Conservation (phyloP, 805 yeast species). For the Myxozyma sirexii region DNA sequence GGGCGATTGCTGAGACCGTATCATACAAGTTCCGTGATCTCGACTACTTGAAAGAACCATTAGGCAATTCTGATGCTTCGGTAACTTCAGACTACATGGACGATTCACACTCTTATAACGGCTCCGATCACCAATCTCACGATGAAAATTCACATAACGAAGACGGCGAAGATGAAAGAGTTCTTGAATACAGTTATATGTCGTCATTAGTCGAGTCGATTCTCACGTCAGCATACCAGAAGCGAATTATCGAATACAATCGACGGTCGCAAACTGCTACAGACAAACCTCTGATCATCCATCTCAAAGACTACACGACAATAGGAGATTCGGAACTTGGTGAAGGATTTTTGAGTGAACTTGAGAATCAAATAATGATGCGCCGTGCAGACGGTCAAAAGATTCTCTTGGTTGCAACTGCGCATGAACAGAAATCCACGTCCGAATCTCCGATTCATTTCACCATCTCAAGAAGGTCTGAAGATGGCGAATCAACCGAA, state of each 20-base stretch:
- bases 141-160: background rate
- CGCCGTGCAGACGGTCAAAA: constrained; percentile 14
- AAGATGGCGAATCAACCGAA: background rate
- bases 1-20: constrained; percentile 14
- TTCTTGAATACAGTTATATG: background rate
- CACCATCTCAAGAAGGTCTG: constrained; percentile 2
- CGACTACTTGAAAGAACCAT: background rate
- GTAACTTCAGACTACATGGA: background rate
- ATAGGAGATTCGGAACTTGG: constrained; percentile 18
- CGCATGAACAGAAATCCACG: constrained; percentile 6
- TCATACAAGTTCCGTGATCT: constrained; percentile 12
- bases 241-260: background rate
- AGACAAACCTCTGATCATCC: constrained; percentile 19
- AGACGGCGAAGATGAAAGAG: background rate
- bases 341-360: constrained; percentile 17
- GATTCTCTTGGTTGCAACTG: constrained; percentile 21
- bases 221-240: background rate
- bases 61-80: background rate
- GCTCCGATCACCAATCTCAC: background rate
- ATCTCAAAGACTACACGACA: constrained; percentile 18
- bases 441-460: constrained; percentile 1
- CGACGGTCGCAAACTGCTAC: background rate
- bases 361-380: constrained; percentile 17
- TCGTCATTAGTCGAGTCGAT: constrained; percentile 1
- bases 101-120: background rate